Base-by-base conservation (phyloP, 2,329 filamentous ascomycete genomes). In the Penicillium sp. region DNA sequence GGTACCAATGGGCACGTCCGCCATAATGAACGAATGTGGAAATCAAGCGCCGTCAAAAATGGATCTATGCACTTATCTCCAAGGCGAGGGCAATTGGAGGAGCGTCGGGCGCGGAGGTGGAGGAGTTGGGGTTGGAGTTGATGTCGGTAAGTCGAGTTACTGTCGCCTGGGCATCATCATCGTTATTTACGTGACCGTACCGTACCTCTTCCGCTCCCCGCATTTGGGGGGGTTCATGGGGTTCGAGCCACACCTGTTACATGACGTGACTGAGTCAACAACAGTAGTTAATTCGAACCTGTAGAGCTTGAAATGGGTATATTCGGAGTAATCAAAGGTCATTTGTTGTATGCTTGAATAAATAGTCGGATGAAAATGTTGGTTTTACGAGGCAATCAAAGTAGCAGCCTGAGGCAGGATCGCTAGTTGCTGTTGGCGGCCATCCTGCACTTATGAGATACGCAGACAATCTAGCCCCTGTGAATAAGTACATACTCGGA, bases 1-100 rank as follows among this genome's bases (percentile, higher is more conserved):
- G 70, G 67, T 77, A 83, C 81, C 81, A 76, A 83, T 83, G 71
- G 81, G 81, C 74, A 80, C 77, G 61, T 83, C 80, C 70, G 81
- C 78, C 80, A 82, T 82, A 66, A 63, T 77, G 66, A 55, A 63
- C 61, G 60, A 60, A 62, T 62, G 56, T 38, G 53, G 28, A 56
- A 51, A 42, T 51, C 19, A 54, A 55, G 42, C 53, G 51, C 60
- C 19, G 26, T 37, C 28, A 35, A 45, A 53, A 44, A 38, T 44
- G 24, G 26, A 19, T 45, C 19, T 62, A 49, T 63, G 55, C 56
- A 54, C 50, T 59, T 42, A 53, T 59, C 59, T 59, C 62, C 65
- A 62, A 49, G 53, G 62, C 49, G 56, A 60, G 59, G 49, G 60
- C 65, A 68, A 65, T 64, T 63, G 65, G 60, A 61, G 60, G 61